Base-by-base conservation (phyloP, 2,329 filamentous ascomycete genomes). In the Stemphylium lycopersici region DNA sequence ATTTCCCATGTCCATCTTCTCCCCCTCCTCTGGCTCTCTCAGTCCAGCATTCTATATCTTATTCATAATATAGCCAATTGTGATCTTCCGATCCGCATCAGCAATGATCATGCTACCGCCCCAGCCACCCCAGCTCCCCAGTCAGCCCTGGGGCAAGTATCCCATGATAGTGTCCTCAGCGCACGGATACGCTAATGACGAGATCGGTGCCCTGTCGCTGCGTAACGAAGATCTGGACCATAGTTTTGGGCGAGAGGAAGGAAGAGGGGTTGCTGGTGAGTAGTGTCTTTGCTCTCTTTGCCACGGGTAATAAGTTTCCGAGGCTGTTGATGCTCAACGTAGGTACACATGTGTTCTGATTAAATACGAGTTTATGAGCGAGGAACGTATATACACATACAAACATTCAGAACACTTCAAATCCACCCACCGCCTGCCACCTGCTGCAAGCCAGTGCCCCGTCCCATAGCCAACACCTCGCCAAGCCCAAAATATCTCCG, bases 21-120 rank as follows among this genome's bases (percentile, higher is more conserved):
- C 31, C 0, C 32, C 41, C 10, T 39, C 18, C 1, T 44, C 33
- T 16, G 3, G 3, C 20, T 37, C 50, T 4, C 52, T 50, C 29
- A 59, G 1, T 0, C 41, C 55, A 2, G 38, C 51, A 38, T 33
- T 43, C 1, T 41, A 47, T 60, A 66, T 66, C 44, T 62, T 63
- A 8, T 66, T 66, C 63, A 66, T 65, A 15, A 59, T 39, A 43
- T 66, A 66, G 1, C 46, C 36, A 32, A 66, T 48, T 4, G 59
- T 63, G 20, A 66, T 10, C 8, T 45, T 45, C 3, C 61, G 37
- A 2, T 60, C 63, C 4, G 58, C 52, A 42, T 65, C 63, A 31
- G 57, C 56, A 1, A 65, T 24, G 8, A 46, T 56, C 15, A 58
- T 39, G 18, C 54, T 58, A 1, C 63, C 63, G 6, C 62, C 63